Conservation (phyloP, 1,139 yeast species). For the Yamadazyma trypodendri region DNA sequence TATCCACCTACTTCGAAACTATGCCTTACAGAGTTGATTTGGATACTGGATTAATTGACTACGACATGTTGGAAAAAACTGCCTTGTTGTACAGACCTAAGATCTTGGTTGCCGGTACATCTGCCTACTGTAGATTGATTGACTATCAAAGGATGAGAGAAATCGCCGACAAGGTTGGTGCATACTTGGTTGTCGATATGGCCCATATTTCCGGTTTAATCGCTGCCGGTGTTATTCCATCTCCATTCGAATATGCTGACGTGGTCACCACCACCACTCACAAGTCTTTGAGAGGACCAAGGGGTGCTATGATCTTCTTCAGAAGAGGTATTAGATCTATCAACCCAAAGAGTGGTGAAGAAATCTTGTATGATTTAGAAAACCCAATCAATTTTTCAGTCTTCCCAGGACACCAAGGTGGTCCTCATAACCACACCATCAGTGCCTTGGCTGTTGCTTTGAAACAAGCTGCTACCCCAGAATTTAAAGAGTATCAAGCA, state of each 20-base stretch:
- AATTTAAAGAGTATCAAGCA: constrained; percentile 85
- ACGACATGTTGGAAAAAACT: constrained; percentile 88
- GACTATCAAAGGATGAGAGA: constrained; percentile 96
- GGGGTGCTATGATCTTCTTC: constrained; percentile 99
- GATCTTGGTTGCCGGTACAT: constrained; percentile 94
- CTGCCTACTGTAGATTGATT: constrained; percentile 93
- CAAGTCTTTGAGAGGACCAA: constrained; percentile 97
- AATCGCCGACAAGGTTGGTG: constrained; percentile 95
- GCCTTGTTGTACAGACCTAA: constrained; percentile 92
- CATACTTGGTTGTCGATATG: constrained; percentile 95
- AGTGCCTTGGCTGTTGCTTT: constrained; percentile 96
- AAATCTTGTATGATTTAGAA: constrained; percentile 85
- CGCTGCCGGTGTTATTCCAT: constrained; percentile 95
- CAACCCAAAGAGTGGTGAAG: constrained; percentile 90
- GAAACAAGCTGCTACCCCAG: constrained; percentile 90
- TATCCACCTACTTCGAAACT: constrained; percentile 94
- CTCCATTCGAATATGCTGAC: constrained; percentile 95
- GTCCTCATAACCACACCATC: constrained; percentile 98
- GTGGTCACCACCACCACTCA: constrained; percentile 98
- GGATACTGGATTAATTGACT: constrained; percentile 90
- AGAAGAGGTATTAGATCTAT: constrained; percentile 92
- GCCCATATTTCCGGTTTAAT: constrained; percentile 96
- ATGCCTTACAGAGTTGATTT: constrained; percentile 97
- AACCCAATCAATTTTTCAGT: constrained; percentile 95
- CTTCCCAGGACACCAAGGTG: constrained; percentile 99